Percentiles rank a stretch among this genome's conserved stretches.
phyloP scores from a whole-genome alignment of 768 basidiomycete genomes.

The Tulasnella sp. region DNA sequence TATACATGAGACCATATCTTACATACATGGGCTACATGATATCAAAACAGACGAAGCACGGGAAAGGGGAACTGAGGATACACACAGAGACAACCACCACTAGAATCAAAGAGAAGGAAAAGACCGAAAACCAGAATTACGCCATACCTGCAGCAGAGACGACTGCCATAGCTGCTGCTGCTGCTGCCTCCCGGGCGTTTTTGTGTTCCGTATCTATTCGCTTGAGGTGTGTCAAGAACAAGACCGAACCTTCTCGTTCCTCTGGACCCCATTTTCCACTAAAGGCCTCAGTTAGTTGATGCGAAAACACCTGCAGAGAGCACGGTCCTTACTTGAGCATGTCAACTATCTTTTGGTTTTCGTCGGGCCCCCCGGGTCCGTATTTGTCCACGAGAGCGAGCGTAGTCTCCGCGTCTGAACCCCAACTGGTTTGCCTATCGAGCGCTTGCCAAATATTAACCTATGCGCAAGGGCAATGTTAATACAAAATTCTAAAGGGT shows the following conservation, averaged over 20 bases:
- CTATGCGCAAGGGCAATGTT: not conserved
- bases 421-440: constrained; percentile 38
- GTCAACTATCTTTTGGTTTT: constrained; percentile 43
- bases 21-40: constrained; percentile 1
- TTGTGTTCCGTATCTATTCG: constrained; percentile 42
- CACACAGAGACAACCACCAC: not conserved
- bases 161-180: constrained; percentile 4
- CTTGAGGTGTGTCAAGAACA: constrained; percentile 44
- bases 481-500: not conserved
- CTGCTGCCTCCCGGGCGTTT: not conserved
- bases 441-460: constrained; percentile 51
- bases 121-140: not conserved
- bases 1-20: not conserved
- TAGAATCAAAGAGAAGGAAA: not conserved
- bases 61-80: not conserved
- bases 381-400: constrained; percentile 46
- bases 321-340: constrained; percentile 35
- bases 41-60: not conserved
- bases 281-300: not conserved
- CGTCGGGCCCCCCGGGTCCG: constrained; percentile 46
- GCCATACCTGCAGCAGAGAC: not conserved
- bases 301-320: not conserved
- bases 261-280: constrained; percentile 37
- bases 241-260: constrained; percentile 41
- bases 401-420: constrained; percentile 44